Evolutionary conservation across 495 filamentous ascomycete species (phyloP), one percentile per base, ranked within the genome.

Genomic region (Penicillium taxi): DNA sequence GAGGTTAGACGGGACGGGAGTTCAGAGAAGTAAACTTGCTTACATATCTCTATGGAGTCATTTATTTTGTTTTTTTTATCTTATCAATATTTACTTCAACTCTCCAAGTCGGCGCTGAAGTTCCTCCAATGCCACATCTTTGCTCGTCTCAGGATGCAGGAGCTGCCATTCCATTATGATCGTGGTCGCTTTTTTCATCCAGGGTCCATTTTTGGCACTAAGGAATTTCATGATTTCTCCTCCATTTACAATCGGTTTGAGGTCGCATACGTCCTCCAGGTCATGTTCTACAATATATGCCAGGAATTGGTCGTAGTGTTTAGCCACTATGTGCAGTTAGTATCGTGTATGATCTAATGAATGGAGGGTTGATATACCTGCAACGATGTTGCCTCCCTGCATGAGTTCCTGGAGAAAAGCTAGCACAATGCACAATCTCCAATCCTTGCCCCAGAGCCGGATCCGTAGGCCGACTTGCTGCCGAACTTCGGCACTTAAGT

Each of bases 161-260:
- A 96, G 66, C 63, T 96, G 93, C 85, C 87, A 96, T 38, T 76
- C 74, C 55, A 91, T 70, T 19, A 79, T 77, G 11, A 81, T 61
- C 6, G 84, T 77, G 28, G 91, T 52, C 9, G 86, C 87, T 37
- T 64, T 62, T 40, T 73, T 72, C 70, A 87, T 76, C 90, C 90
- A 96, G 9, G 68, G 77, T 5, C 91, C 91, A 2, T 77, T 74
- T 44, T 69, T 72, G 2, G 65, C 67, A 0, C 68, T 67, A 11
- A 96, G 57, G 6, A 59, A 72, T 39, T 75, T 64, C 16, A 72
- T 64, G 25, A 96, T 66, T 12, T 81, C 57, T 11, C 64, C 74
- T 0, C 86, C 86, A 42, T 82, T 74, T 25, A 86, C 62, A 13
- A 85, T 56, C 7, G 72, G 69, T 49, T 77, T 78, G 12, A 85